Percentiles rank a stretch among this genome's conserved stretches.
These are phyloP conservation scores for Fusarium pseudonygamai DNA, from an alignment of 2,329 filamentous ascomycete species.

Conservation along the genomic window DNA sequence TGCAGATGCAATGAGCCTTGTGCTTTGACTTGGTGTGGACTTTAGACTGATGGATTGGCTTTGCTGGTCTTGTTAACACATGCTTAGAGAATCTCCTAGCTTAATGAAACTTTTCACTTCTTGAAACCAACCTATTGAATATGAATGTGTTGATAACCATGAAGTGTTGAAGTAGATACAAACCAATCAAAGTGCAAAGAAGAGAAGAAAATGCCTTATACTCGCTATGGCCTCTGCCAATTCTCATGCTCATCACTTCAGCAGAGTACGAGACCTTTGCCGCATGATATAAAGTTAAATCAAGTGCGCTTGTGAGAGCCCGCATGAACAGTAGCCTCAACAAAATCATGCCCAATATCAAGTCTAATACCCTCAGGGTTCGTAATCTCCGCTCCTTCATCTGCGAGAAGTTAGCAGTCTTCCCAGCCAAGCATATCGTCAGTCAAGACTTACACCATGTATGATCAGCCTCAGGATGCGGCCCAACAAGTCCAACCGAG, in stretches of 20 bases:
- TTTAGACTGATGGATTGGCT: background rate
- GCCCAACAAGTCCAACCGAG: constrained; percentile 11
- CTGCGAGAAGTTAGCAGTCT: background rate
- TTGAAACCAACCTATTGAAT: background rate
- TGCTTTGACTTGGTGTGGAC: background rate
- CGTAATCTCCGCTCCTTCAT: background rate
- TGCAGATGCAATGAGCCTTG: background rate
- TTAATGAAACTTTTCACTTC: background rate
- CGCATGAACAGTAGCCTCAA: background rate
- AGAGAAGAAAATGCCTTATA: rapidly evolving
- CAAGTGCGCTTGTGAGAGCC: background rate
- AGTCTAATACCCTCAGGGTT: background rate
- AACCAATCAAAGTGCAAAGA: background rate
- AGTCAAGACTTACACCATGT: background rate
- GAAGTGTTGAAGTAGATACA: rapidly evolving
- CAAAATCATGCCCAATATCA: constrained; percentile 8
- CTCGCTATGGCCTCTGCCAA: too few species aligned
- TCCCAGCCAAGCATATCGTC: rapidly evolving
- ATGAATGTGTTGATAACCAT: background rate
- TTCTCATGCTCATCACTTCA: rapidly evolving
- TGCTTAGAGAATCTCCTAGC: background rate
- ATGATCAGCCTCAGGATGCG: constrained; percentile 5
- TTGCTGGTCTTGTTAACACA: background rate
- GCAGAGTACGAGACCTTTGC: rapidly evolving
- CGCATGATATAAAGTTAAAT: rapidly evolving